Conservation (phyloP, 805 yeast genomes). For the Barnettozyma sp. region DNA sequence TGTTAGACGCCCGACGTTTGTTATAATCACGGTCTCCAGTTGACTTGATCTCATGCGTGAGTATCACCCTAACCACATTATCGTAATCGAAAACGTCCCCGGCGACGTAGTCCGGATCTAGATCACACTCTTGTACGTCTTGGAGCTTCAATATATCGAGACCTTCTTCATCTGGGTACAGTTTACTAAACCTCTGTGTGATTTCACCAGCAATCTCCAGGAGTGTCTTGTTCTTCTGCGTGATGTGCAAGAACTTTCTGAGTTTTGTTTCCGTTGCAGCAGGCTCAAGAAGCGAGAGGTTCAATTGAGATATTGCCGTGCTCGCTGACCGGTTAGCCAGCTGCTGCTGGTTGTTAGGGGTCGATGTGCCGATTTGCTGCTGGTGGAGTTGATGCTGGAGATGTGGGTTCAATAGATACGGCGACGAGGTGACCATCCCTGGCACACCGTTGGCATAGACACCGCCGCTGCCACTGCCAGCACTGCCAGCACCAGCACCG, state of each 20-base stretch:
- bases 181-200: constrained; percentile 44
- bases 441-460: neutral
- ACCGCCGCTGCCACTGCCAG: neutral
- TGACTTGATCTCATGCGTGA: constrained; percentile 33
- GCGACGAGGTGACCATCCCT: constrained; percentile 10
- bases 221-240: constrained; percentile 41
- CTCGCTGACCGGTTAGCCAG: constrained; percentile 4
- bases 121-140: constrained; percentile 60
- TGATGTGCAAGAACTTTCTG: constrained; percentile 59
- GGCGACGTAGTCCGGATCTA: constrained; percentile 70
- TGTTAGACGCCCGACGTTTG: constrained; percentile 23
- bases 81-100: constrained; percentile 54
- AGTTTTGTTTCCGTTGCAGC: constrained; percentile 23
- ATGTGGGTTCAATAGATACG: constrained; percentile 8
- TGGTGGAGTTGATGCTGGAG: too few species aligned
- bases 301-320: constrained; percentile 1
- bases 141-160: constrained; percentile 56
- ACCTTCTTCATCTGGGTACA: constrained; percentile 58
- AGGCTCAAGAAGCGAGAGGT: constrained; percentile 19
- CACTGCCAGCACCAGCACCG: too few species aligned
- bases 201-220: constrained; percentile 48
- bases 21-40: constrained; percentile 11
- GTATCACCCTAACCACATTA: constrained; percentile 40
- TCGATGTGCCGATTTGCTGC: constrained; percentile 8
- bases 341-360: constrained; percentile 7